Base-by-base conservation (phyloP, 1,284 basidiomycete genomes). In the Singerocomus inundabilis region DNA sequence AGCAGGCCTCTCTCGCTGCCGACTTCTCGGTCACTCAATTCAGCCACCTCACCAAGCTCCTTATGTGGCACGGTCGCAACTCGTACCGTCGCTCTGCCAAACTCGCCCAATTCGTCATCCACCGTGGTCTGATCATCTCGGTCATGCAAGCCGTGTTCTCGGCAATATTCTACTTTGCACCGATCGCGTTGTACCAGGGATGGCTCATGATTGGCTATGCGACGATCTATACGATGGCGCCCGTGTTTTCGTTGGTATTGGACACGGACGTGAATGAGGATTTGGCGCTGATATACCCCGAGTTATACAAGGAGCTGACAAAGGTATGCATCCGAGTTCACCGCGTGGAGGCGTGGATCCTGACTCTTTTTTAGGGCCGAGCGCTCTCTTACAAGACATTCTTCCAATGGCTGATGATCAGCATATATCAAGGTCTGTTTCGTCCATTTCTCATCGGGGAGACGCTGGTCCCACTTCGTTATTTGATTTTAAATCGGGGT, bases 191-290 rank as follows among this genome's bases (percentile, higher is more conserved):
- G 45, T 99, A 98, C 68, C 97, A 99, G 61, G 96, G 96, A 0
- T 99, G 94, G 94, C 75, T 99, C 35, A 91, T 98, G 86, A 93
- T 91, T 13, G 97, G 97, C 9, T 99, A 99, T 70, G 95, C 97
- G 9, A 99, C 97, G 1, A 77, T 95, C 11, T 99, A 98, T 67
- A 98, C 97, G 1, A 98, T 98, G 95, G 93, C 94, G 1, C 96
- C 96, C 0, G 96, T 98, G 6, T 98, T 98, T 70, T 98, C 93
- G 39, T 79, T 99, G 42, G 97, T 99, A 1, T 76, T 99, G 45
- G 97, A 99, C 69, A 81, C 87, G 39, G 97, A 99, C 68, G 93
- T 99, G 40, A 98, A 85, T 67, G 95, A 98, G 67, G 94, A 98
- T 69, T 72, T 98, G 46, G 95, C 97, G 0, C 71, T 99, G 56